Evolutionary conservation across 768 basidiomycete species (phyloP).

Genomic region (Termitomyces sp.): DNA sequence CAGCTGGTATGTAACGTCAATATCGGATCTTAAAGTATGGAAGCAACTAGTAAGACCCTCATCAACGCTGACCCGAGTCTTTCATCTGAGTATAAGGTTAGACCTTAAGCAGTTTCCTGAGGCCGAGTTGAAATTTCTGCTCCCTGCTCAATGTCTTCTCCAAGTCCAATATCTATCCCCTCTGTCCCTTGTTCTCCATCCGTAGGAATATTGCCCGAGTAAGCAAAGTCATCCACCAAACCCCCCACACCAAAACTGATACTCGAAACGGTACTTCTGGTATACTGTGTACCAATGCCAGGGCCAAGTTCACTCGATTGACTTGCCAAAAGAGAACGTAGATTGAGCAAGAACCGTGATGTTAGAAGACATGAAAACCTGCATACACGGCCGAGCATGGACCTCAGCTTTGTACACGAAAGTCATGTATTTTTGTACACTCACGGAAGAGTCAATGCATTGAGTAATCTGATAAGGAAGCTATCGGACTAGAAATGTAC

Average conservation of each 20-base stretch:
- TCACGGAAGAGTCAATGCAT: constrained; percentile 10
- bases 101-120: background rate
- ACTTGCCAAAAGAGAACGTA: constrained; percentile 1
- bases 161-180: background rate
- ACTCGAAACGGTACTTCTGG: background rate
- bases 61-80: background rate
- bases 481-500: background rate
- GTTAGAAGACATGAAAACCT: constrained; percentile 14
- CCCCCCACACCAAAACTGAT: constrained; percentile 3
- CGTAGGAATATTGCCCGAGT: background rate
- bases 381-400: background rate
- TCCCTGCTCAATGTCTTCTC: background rate
- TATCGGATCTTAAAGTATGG: too few relatives aligned
- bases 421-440: background rate
- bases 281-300: background rate
- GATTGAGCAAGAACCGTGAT: constrained; percentile 10
- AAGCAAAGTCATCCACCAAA: constrained; percentile 7
- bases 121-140: background rate
- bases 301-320: background rate
- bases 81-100: background rate
- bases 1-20: too few relatives aligned
- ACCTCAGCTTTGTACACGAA: background rate
- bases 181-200: background rate
- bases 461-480: constrained; percentile 6
- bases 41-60: too few relatives aligned